Percentiles rank a stretch among this genome's conserved stretches.
These are phyloP conservation scores for Fonsecaea nubica DNA, from an alignment of 2,329 filamentous ascomycete species.

Conservation along the genomic window DNA sequence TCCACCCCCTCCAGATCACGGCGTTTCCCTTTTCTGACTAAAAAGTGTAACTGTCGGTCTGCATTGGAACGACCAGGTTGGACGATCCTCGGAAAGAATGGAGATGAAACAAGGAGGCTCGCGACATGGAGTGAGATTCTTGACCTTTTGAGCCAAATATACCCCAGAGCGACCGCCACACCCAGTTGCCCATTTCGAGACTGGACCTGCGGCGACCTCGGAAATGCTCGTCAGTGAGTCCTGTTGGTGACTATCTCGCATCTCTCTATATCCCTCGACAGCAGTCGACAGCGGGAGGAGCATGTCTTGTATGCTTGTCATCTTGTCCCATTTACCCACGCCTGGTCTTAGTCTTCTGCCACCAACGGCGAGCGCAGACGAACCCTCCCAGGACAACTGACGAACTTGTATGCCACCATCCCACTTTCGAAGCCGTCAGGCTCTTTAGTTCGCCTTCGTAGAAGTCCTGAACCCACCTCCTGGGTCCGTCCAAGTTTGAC, in stretches of 20 bases:
- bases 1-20: not conserved
- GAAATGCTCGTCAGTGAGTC: not conserved
- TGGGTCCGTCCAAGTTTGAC: constrained; percentile 23
- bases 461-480: not conserved
- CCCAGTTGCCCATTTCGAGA: not conserved
- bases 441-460: constrained; percentile 14
- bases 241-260: not conserved
- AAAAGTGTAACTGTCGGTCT: constrained; percentile 4
- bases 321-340: not conserved
- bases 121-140: not conserved
- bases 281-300: not conserved
- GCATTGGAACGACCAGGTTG: not conserved
- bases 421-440: constrained; percentile 12
- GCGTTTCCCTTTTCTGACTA: constrained; percentile 2
- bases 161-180: not conserved
- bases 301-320: not conserved
- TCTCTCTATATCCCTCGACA: no score
- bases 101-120: constrained; percentile 2
- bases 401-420: constrained; percentile 29
- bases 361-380: constrained; percentile 20
- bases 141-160: not conserved
- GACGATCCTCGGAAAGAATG: not conserved
- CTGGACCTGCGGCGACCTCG: not conserved
- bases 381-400: constrained; percentile 26
- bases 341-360: constrained; percentile 15